Conservation (phyloP, 208 protist genomes). For the Trichomonas gallinae region DNA sequence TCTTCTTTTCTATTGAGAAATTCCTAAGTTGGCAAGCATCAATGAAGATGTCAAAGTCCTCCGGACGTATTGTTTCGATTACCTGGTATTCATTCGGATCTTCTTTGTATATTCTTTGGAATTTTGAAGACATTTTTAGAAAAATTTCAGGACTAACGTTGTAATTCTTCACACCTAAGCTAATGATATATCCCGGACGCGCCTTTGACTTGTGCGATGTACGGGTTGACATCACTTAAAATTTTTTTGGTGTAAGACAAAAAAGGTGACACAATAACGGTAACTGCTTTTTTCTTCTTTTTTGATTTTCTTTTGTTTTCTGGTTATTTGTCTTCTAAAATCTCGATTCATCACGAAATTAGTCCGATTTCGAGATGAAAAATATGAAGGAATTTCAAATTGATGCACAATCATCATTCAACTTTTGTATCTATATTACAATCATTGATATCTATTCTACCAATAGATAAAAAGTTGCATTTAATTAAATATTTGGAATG, state of each 20-base stretch:
- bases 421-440: too few species aligned
- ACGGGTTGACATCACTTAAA: neutral
- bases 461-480: too few species aligned
- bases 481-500: too few species aligned
- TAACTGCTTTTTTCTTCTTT: too few species aligned
- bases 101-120: neutral
- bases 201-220: neutral
- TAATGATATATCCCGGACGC: neutral
- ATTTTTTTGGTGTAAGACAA: neutral
- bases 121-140: neutral
- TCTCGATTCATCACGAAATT: too few species aligned
- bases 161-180: neutral
- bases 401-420: too few species aligned
- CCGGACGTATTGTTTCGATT: neutral
- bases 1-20: neutral
- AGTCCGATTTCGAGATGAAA: too few species aligned
- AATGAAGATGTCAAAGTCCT: neutral
- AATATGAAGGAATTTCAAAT: too few species aligned
- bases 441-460: too few species aligned
- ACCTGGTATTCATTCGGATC: neutral
- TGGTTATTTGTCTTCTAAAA: too few species aligned
- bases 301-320: too few species aligned
- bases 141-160: neutral
- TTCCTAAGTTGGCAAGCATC: neutral
- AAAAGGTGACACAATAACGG: neutral